A percentile compares a stretch with the other conserved stretches of the same genome.
Evolutionary conservation across 208 protist genomes (phyloP).

Genomic region (Naegleria fowleri): DNA sequence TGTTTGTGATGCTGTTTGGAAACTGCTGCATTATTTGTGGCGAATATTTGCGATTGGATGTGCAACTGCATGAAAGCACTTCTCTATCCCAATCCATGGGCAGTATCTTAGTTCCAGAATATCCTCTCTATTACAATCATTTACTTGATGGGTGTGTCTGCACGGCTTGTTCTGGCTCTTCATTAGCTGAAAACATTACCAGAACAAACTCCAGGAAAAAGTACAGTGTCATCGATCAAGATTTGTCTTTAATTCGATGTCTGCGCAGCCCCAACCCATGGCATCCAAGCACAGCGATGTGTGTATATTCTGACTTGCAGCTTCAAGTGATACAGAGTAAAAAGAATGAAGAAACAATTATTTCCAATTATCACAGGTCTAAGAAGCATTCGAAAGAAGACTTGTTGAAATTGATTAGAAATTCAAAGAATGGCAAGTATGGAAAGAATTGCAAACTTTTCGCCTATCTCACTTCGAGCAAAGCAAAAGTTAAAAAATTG

Average conservation of each 20-base stretch:
- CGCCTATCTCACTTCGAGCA: too few species aligned
- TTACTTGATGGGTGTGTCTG: neutral
- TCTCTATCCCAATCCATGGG: neutral
- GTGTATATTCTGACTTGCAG: neutral
- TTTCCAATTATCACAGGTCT: neutral
- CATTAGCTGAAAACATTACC: neutral
- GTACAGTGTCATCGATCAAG: neutral
- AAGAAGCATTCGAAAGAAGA: neutral
- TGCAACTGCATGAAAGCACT: neutral
- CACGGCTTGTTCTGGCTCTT: neutral
- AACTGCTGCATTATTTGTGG: neutral
- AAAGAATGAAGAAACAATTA: neutral
- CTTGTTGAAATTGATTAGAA: neutral
- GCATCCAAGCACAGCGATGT: neutral
- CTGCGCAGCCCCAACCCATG: neutral
- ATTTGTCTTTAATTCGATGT: neutral
- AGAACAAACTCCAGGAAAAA: neutral
- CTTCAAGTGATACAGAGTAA: neutral
- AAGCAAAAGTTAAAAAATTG: too few species aligned
- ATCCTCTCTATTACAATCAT: neutral
- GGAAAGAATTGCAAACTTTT: neutral
- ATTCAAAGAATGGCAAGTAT: neutral
- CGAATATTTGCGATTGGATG: neutral
- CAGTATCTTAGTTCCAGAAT: neutral
- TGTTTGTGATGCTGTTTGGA: neutral